Percentiles rank a stretch among this genome's conserved stretches.
Evolutionary conservation across 257 asterid species (phyloP).

Genomic region (Asclepias syriaca): DNA sequence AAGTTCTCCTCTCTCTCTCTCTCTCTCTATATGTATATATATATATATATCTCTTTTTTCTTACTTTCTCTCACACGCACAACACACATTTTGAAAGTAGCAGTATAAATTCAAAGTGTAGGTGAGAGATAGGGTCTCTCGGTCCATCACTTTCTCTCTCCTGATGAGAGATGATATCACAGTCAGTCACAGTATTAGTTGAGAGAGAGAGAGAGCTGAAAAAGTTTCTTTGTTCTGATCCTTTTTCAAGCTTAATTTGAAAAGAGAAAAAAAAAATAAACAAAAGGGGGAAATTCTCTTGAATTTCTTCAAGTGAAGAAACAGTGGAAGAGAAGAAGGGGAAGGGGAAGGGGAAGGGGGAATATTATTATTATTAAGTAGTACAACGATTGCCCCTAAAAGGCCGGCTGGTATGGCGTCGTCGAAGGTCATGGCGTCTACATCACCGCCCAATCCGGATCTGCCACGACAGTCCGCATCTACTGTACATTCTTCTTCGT

Average conservation of each 20-base stretch:
- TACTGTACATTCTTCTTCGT: constrained; percentile 29
- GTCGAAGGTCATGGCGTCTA: constrained; percentile 89
- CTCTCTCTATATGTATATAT: no score
- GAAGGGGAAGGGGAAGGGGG: constrained; percentile 14
- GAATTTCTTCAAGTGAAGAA: neutral
- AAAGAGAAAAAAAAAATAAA: neutral
- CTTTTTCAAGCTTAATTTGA: neutral
- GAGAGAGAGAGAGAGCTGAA: constrained; percentile 3
- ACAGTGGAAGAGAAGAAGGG: neutral
- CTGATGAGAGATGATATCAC: neutral
- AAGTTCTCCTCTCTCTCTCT: neutral
- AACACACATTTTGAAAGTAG: neutral
- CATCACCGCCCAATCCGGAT: constrained; percentile 95
- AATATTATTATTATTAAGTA: neutral
- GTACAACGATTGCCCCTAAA: constrained; percentile 11
- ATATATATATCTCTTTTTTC: no score
- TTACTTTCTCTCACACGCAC: neutral
- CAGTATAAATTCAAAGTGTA: constrained; percentile 3
- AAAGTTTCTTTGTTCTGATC: neutral
- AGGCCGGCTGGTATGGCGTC: constrained; percentile 72
- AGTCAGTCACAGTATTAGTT: neutral
- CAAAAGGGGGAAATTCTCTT: no score
- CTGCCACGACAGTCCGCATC: constrained; percentile 61
- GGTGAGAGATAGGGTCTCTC: neutral
- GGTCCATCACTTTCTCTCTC: constrained; percentile 2